phyloP scores from a whole-genome alignment of 2,329 filamentous ascomycete species.

The Cladorrhinum sp. region DNA sequence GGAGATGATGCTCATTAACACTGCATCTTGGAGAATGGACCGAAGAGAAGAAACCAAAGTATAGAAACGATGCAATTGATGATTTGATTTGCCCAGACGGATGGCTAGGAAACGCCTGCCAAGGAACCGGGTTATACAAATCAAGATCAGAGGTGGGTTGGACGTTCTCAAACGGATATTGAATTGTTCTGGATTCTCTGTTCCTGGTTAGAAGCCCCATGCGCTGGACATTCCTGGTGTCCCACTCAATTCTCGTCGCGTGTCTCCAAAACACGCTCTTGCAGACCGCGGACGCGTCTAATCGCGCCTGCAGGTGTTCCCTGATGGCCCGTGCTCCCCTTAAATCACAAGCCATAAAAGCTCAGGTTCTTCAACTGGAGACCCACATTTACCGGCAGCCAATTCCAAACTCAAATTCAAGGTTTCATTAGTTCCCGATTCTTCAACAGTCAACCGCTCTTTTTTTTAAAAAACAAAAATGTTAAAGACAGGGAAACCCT shows the following conservation, averaged over 20 bases:
- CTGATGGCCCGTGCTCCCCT: not conserved
- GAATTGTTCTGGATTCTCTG: not conserved
- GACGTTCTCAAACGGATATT: not conserved
- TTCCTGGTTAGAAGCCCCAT: not conserved
- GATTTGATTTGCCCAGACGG: not conserved
- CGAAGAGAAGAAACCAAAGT: not conserved
- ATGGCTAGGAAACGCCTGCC: not conserved
- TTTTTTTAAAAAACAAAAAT: too few species aligned
- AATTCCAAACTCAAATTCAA: not conserved
- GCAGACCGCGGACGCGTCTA: not conserved
- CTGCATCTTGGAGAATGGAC: conserved; percentile 10
- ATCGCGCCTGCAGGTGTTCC: not conserved
- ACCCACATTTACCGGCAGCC: not conserved
- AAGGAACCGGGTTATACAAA: not conserved
- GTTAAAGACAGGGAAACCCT: not conserved
- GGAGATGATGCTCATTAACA: conserved; percentile 30
- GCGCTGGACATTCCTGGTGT: not conserved
- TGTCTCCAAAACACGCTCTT: too few species aligned
- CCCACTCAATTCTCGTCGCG: conserved; percentile 1
- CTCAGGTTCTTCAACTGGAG: not conserved
- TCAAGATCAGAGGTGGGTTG: not conserved
- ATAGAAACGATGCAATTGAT: not conserved
- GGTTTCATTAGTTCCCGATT: not conserved
- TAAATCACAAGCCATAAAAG: not conserved
- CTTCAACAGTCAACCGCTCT: not conserved